Evolutionary conservation across 2,329 filamentous ascomycete species (phyloP).

Genomic region (Fusarium armeniacum): DNA sequence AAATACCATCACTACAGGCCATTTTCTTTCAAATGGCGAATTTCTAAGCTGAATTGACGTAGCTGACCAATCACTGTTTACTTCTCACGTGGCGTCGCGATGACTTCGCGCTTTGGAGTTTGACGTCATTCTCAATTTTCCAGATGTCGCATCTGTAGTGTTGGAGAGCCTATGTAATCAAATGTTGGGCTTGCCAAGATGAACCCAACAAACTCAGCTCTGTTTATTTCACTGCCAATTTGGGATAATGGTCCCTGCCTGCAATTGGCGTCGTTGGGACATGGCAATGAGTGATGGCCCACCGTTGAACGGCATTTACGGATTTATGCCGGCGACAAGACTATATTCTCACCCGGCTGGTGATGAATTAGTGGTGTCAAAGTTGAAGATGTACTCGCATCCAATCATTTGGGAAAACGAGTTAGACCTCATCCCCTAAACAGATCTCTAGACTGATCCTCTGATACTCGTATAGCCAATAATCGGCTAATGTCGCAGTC

Average conservation of each 20-base stretch:
- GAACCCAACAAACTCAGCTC: neutral
- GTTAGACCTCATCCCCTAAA: neutral
- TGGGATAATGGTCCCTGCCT: slow-evolving; percentile 23
- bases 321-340: slow-evolving; percentile 31
- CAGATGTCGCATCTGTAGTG: neutral
- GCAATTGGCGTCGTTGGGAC: slow-evolving; percentile 25
- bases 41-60: slow-evolving; percentile 50
- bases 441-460: neutral
- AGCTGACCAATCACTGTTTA: slow-evolving; percentile 51
- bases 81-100: slow-evolving; percentile 51
- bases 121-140: slow-evolving; percentile 49
- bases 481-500: neutral
- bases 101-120: slow-evolving; percentile 32
- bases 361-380: slow-evolving; percentile 3
- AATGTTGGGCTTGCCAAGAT: neutral
- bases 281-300: slow-evolving; percentile 14
- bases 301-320: slow-evolving; percentile 13
- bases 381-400: neutral
- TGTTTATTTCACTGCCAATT: slow-evolving; percentile 6
- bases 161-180: neutral
- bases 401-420: slow-evolving; percentile 17
- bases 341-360: slow-evolving; percentile 13
- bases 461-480: neutral
- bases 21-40: slow-evolving; percentile 47
- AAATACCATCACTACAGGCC: slow-evolving; percentile 17